Evolutionary conservation across 2,329 filamentous ascomycete genomes (phyloP), one percentile per base, ranked within the genome.

Genomic region (Alternaria burnsii): DNA sequence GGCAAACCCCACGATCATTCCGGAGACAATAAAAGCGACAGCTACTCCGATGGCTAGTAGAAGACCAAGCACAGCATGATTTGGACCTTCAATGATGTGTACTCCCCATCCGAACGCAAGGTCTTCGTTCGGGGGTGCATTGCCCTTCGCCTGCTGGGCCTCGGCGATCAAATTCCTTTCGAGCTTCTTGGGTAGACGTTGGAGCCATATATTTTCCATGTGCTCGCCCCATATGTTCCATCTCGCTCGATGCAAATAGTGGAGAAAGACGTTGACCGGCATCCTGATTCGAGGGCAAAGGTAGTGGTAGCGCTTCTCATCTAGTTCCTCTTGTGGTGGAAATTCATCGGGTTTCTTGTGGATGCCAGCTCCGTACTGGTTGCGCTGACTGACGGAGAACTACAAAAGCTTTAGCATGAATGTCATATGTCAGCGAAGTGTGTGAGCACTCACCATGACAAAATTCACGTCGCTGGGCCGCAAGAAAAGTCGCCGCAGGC

Each of bases 261-360:
- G 60, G n/a, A 60, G 52, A 38, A 63, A 63, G 14, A 61, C 47
- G 26, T 63, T 63, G n/a, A 30, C 57, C 22, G 57, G 60, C 60
- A 63, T 63, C 20, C 43, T 20, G 10, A 54, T 44, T 43, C 48
- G 46, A 16, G 57, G 57, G 48, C 42, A 44, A 26, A 60, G n/a
- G 38, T 60, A 63, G 26, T 60, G 52, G 32, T 61, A 63, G 11
- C 60, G 57, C 32, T 53, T 56, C 11, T 53, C 22, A n/a, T 63
- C 57, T n/a, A 63, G 42, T 47, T 63, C 60, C 14, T 46, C 11
- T 30, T 59, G 34, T 11, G 60, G 56, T 18, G 60, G 41, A 0
- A 43, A 43, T 18, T 43, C 41, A 48, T 36, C 7, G 14, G 34
- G 34, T 1, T 36, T 36, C 16, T 36, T 36, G 34, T 36, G 28